Base-by-base conservation (phyloP, 2,329 filamentous ascomycete genomes). In the Clonostachys sp. region DNA sequence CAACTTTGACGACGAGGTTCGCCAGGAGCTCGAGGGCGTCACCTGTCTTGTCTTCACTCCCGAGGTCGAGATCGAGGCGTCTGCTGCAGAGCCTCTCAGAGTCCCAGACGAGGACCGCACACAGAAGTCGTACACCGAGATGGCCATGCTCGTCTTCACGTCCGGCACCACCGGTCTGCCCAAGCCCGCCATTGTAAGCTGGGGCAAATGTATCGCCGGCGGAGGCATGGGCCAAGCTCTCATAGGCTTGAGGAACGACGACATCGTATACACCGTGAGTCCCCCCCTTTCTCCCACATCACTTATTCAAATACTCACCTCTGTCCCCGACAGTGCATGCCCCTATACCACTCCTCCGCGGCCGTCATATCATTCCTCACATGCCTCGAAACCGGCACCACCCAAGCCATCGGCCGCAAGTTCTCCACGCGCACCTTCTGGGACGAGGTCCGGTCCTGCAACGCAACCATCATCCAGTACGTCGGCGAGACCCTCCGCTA, bases 401-500 rank as follows among this genome's bases (percentile, higher is more conserved):
- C 89, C 0, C 70, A 91, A 45, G 80, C 87, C 24, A 67, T 95
- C 14, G 87, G 87, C 42, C 83, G 81, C 55, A 88, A 86, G 57
- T 95, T 95, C 70, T 91, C 87, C 3, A 87, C 86, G 3, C 79
- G 78, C 51, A 81, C 74, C 2, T 94, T 92, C 66, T 94, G 89
- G 86, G 71, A 80, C 14, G 87, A 92, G 47, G 85, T 86, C 14
- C 79, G 86, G n/a, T 76, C 78, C 41, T 80, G 78, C 44, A 71
- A 84, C 9, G 86, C 89, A 17, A 94, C 87, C 2, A 75, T 84
- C 5, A 85, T 95, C 51, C 89, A 95, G 61, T 95, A 95, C 61
- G 90, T 95, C 13, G 90, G 90, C 45, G 90, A 95, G 65, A 92
- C 89, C 1, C 86, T 89, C 53, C 84, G 90, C 6, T 95, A 95